Percentiles rank a stretch among this genome's conserved stretches.
Evolutionary conservation across 2,329 filamentous ascomycete genomes (phyloP).

Genomic region (Metarhizium sp.): DNA sequence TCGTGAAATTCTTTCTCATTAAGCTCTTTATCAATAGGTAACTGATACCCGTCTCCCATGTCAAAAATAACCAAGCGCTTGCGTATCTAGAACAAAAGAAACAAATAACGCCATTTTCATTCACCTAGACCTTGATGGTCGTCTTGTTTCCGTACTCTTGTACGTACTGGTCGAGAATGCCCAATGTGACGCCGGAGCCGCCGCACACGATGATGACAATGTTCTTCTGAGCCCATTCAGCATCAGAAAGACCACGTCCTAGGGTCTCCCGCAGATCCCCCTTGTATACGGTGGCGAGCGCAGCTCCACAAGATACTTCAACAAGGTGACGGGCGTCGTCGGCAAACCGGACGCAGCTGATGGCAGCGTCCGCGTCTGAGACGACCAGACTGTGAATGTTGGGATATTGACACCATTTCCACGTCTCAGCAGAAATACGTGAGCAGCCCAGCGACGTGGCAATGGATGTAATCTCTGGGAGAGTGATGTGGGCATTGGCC

Average conservation of each 20-base stretch:
- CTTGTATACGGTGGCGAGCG: conserved; percentile 59
- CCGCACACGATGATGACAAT: conserved; percentile 84
- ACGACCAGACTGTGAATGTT: conserved; percentile 27
- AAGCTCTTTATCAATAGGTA: conserved; percentile 2
- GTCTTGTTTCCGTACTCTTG: conserved; percentile 30
- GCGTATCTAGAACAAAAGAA: conserved; percentile 1
- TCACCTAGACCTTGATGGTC: conserved; percentile 18
- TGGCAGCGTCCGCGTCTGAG: conserved; percentile 59
- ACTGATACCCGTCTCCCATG: not conserved
- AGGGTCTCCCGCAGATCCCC: conserved; percentile 52
- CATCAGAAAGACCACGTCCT: conserved; percentile 39
- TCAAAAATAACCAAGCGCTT: conserved; percentile 1
- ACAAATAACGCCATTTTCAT: conserved; percentile 1
- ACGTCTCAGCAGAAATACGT: conserved; percentile 58
- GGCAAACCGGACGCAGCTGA: conserved; percentile 65
- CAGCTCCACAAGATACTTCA: conserved; percentile 78
- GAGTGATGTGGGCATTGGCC: conserved; percentile 46
- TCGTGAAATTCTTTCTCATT: conserved; percentile 6
- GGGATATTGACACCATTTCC: conserved; percentile 48
- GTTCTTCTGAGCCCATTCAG: conserved; percentile 55
- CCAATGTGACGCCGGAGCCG: conserved; percentile 56
- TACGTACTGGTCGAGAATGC: conserved; percentile 50
- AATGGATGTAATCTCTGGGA: conserved; percentile 64
- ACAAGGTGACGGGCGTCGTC: conserved; percentile 77
- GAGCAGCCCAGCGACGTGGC: conserved; percentile 68